Conservation (phyloP, 2,329 filamentous ascomycete species). For the Ophiostoma angusticollis region DNA sequence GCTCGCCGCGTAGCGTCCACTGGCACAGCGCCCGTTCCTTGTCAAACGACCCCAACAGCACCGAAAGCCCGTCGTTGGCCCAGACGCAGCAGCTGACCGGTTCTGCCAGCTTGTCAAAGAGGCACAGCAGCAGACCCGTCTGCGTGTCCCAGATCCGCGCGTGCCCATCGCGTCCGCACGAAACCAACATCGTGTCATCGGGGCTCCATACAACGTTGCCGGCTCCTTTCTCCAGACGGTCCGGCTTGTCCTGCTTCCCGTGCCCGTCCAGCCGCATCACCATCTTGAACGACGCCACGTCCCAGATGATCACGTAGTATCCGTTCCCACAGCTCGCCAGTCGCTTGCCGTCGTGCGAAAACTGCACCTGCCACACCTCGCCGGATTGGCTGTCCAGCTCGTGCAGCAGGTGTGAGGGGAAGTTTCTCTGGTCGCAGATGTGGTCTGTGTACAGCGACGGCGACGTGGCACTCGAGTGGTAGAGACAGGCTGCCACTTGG, state of each 20-base stretch:
- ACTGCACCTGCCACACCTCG: slow-evolving; percentile 85
- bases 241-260: too few relatives aligned
- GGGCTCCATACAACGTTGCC: slow-evolving; percentile 84
- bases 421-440: slow-evolving; percentile 63
- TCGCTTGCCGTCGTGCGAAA: slow-evolving; percentile 74
- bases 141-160: slow-evolving; percentile 67
- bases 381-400: slow-evolving; percentile 62
- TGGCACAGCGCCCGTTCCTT: slow-evolving; percentile 52
- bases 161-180: slow-evolving; percentile 61
- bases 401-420: slow-evolving; percentile 58
- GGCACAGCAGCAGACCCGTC: slow-evolving; percentile 51
- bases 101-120: slow-evolving; percentile 60
- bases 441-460: slow-evolving; percentile 88
- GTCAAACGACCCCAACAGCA: slow-evolving; percentile 70
- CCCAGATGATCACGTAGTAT: slow-evolving; percentile 67
- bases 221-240: too few relatives aligned
- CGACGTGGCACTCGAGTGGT: slow-evolving; percentile 67
- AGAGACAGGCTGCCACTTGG: slow-evolving; percentile 74
- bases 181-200: slow-evolving; percentile 74
- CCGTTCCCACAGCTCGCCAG: slow-evolving; percentile 74
- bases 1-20: slow-evolving; percentile 53
- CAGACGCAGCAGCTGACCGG: slow-evolving; percentile 86
- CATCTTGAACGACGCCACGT: slow-evolving; percentile 56
- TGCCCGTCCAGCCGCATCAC: slow-evolving; percentile 53
- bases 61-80: slow-evolving; percentile 62